Conservation (phyloP, 2,329 filamentous ascomycete species). For the Paraphaeosphaeria minitans region DNA sequence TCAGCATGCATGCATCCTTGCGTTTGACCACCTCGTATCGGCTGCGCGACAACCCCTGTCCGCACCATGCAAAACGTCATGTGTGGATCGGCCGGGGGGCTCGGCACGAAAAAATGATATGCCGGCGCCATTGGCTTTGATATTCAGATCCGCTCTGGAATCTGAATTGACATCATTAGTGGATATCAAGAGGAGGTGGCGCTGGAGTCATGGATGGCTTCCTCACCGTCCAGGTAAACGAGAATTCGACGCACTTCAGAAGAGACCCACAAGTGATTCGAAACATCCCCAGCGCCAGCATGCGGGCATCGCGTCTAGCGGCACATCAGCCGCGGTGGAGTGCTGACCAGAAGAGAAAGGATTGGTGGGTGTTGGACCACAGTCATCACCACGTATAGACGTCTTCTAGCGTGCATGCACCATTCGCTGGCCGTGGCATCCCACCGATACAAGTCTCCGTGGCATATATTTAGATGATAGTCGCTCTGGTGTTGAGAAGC, state of each 20-base stretch:
- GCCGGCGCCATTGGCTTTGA: not conserved
- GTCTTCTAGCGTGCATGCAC: not conserved
- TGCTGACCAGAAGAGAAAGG: not conserved
- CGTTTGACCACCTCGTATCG: not conserved
- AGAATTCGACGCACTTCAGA: not conserved
- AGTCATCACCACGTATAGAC: not conserved
- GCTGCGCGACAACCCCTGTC: not conserved
- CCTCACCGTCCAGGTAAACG: not conserved
- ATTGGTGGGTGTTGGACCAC: not conserved
- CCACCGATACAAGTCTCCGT: not conserved
- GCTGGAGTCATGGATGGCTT: not conserved
- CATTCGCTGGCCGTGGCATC: slow-evolving; percentile 3
- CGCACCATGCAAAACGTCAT: slow-evolving; percentile 6
- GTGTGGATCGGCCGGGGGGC: not conserved
- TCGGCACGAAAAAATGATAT: not conserved
- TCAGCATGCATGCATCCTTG: slow-evolving; percentile 4
- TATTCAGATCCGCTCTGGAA: not conserved
- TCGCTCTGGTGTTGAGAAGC: not conserved
- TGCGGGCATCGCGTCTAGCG: not conserved
- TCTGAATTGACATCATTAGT: not conserved
- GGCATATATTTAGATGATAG: not conserved
- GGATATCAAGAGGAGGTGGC: not conserved
- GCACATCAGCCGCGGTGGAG: slow-evolving; percentile 3
- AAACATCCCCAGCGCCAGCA: not conserved
- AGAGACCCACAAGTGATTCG: not conserved